Evolutionary conservation across 2,329 filamentous ascomycete genomes (phyloP).

Genomic region (Cladobotryum protrusum): DNA sequence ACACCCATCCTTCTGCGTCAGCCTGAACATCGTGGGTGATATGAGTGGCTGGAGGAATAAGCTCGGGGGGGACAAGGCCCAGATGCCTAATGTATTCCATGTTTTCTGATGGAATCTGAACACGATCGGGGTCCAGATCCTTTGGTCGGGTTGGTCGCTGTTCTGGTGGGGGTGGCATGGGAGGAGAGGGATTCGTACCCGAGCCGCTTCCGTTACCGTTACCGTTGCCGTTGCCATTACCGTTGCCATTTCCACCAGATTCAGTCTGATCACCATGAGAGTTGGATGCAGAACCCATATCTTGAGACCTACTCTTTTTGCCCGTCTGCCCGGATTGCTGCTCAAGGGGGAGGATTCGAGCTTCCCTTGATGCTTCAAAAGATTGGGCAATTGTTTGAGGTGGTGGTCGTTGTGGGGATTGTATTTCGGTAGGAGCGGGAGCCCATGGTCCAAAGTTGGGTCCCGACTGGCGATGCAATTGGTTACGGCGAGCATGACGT

Average conservation of each 20-base stretch:
- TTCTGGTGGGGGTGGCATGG: conserved; percentile 44
- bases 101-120: conserved; percentile 69
- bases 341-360: conserved; percentile 37
- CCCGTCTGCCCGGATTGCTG: conserved; percentile 21
- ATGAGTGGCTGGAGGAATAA: conserved; percentile 21
- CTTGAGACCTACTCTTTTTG: conserved; percentile 37
- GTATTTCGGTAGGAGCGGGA: conserved; percentile 22
- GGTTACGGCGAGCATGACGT: conserved; percentile 28
- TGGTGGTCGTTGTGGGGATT: conserved; percentile 17
- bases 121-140: conserved; percentile 73
- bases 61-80: conserved; percentile 56
- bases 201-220: conserved; percentile 22
- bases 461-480: conserved; percentile 13
- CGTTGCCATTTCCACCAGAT: conserved; percentile 32
- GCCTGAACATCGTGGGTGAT: conserved; percentile 43
- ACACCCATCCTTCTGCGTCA: conserved; percentile 71
- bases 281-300: conserved; percentile 39
- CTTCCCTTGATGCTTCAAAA: conserved; percentile 34
- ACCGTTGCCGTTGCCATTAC: conserved; percentile 27
- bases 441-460: conserved; percentile 9
- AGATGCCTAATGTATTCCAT: conserved; percentile 74
- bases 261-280: conserved; percentile 45
- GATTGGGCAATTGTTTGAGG: conserved; percentile 30
- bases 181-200: conserved; percentile 35
- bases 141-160: conserved; percentile 71